Percentiles rank a stretch among this genome's conserved stretches.
phyloP scores from a whole-genome alignment of 805 yeast genomes.

The Candida yuanshanica region DNA sequence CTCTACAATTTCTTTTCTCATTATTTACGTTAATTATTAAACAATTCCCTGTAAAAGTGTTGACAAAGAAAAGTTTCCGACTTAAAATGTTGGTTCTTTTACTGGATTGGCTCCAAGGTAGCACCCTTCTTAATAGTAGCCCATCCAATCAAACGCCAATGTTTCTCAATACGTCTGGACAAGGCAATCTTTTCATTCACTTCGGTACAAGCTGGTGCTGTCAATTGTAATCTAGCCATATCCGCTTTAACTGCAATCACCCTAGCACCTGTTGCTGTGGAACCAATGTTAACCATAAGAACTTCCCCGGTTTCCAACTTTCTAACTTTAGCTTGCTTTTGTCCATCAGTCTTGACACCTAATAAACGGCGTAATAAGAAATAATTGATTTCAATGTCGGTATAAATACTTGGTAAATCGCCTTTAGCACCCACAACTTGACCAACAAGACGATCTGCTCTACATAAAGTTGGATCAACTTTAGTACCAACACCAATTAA shows the following conservation, averaged over 20 bases:
- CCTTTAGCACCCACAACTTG: conserved; percentile 99
- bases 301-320: conserved; percentile 93
- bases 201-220: conserved; percentile 99
- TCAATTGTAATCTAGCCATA: conserved; percentile 96
- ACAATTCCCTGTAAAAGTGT: too few species aligned
- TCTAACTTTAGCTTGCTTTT: conserved; percentile 94
- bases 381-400: conserved; percentile 96
- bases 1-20: too few species aligned
- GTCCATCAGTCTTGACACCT: conserved; percentile 98
- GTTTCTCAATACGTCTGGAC: conserved; percentile 98
- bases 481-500: conserved; percentile 99
- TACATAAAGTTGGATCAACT: conserved; percentile 97
- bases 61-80: too few species aligned
- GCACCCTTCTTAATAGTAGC: conserved; percentile 96
- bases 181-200: conserved; percentile 96
- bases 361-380: conserved; percentile 92
- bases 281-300: conserved; percentile 97
- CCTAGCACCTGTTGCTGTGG: conserved; percentile 99
- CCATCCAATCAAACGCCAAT: conserved; percentile 99
- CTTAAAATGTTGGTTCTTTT: too few species aligned
- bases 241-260: conserved; percentile 97
- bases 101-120: conserved; percentile 59
- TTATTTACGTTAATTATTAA: too few species aligned
- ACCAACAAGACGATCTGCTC: conserved; percentile 99
- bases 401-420: conserved; percentile 89